A percentile compares a stretch with the other conserved stretches of the same genome.
phyloP scores from a whole-genome alignment of 768 basidiomycete genomes.

The Cyclocybe aegerita region DNA sequence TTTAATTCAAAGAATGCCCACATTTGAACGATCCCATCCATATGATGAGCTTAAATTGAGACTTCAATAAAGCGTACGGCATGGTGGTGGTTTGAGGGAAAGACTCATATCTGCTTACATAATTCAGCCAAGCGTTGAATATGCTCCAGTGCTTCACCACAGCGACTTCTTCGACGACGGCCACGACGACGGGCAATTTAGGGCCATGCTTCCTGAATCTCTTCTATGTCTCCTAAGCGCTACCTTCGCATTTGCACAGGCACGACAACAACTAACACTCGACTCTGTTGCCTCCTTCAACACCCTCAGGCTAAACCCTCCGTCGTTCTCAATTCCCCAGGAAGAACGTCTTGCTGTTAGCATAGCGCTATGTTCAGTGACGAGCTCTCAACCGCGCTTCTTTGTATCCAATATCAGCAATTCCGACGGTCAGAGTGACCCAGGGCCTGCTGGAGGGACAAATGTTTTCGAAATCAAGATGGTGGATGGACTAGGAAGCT shows the following conservation, averaged over 20 bases:
- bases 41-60: no score
- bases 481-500: conserved; percentile 48
- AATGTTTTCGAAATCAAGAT: conserved; percentile 50
- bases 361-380: conserved; percentile 45
- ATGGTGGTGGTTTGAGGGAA: no score
- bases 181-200: conserved; percentile 2
- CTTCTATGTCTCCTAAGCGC: conserved; percentile 33
- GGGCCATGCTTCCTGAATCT: conserved; percentile 32
- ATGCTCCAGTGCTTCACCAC: background rate
- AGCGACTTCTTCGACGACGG: conserved; percentile 1
- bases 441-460: conserved; percentile 35
- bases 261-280: conserved; percentile 29
- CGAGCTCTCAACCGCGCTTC: conserved; percentile 44
- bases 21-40: no score
- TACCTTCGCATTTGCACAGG: conserved; percentile 30
- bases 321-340: conserved; percentile 40
- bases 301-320: conserved; percentile 24
- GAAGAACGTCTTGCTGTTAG: conserved; percentile 39
- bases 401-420: conserved; percentile 53
- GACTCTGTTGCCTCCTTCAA: conserved; percentile 35
- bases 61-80: no score
- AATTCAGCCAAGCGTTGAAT: no score
- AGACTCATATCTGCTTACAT: no score
- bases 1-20: no score
- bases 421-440: conserved; percentile 28